These are phyloP conservation scores for Apophysomyces variabilis DNA, from an alignment of 371 early-diverging fungal species.

Conservation along the genomic window DNA sequence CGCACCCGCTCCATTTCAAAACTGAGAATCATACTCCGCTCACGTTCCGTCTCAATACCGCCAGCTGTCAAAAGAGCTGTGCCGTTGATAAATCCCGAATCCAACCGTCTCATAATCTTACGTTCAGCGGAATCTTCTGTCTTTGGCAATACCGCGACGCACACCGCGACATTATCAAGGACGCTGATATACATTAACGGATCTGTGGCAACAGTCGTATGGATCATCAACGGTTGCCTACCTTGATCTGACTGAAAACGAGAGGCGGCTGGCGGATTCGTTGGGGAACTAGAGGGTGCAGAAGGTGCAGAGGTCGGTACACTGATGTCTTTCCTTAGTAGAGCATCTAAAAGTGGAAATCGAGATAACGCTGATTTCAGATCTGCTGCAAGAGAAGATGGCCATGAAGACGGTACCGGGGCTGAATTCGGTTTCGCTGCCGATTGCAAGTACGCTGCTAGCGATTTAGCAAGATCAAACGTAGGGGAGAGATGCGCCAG, in stretches of 20 bases:
- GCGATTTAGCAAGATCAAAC: slow-evolving; percentile 14
- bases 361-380: slow-evolving; percentile 15
- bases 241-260: neutral
- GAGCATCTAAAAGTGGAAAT: slow-evolving; percentile 17
- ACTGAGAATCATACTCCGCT: slow-evolving; percentile 74
- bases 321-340: slow-evolving; percentile 28
- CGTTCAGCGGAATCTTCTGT: slow-evolving; percentile 47
- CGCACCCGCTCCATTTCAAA: slow-evolving; percentile 77
- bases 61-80: slow-evolving; percentile 77
- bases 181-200: slow-evolving; percentile 66
- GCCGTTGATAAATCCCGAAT: slow-evolving; percentile 78
- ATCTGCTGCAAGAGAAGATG: slow-evolving; percentile 12
- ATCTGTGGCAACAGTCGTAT: slow-evolving; percentile 16
- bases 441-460: slow-evolving; percentile 10
- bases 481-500: slow-evolving; percentile 18
- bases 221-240: slow-evolving; percentile 15
- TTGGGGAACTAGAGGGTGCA: neutral
- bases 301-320: neutral
- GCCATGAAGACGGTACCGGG: neutral
- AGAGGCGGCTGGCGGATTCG: slow-evolving; percentile 3
- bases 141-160: slow-evolving; percentile 52
- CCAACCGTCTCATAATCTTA: slow-evolving; percentile 66
- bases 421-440: neutral
- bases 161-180: slow-evolving; percentile 66
- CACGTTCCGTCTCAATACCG: slow-evolving; percentile 76